phyloP scores from a whole-genome alignment of 306 rosid species.

The Acacia confusa region DNA sequence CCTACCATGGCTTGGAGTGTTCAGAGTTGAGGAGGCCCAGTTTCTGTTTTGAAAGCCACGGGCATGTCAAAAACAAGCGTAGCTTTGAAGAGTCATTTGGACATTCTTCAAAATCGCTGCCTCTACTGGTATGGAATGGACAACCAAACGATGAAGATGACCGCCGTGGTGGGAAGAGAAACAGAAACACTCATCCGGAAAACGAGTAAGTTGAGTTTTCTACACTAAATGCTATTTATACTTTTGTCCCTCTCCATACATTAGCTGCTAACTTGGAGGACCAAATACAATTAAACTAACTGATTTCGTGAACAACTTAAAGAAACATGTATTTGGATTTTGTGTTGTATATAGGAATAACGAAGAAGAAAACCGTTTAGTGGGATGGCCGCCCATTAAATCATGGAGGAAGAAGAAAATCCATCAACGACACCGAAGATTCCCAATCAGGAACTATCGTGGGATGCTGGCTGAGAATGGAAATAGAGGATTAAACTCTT shows the following conservation, averaged over 20 bases:
- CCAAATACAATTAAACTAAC: not conserved
- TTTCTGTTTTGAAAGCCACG: constrained; percentile 29
- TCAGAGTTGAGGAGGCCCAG: constrained; percentile 25
- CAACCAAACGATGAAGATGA: constrained; percentile 73
- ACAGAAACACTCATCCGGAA: constrained; percentile 33
- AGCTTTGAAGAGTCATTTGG: constrained; percentile 59
- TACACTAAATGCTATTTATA: not conserved
- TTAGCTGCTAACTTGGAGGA: too few species aligned
- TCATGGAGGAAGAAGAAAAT: constrained; percentile 67
- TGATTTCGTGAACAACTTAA: not conserved
- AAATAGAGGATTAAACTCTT: constrained; percentile 41
- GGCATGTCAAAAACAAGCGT: constrained; percentile 52
- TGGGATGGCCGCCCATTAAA: constrained; percentile 95
- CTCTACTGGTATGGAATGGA: constrained; percentile 65
- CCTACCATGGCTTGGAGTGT: constrained; percentile 14
- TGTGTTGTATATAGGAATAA: constrained; percentile 27
- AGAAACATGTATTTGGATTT: not conserved
- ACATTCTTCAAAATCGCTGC: constrained; percentile 30
- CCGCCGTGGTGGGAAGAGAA: constrained; percentile 35
- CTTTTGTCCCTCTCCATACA: not conserved
- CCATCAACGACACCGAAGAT: constrained; percentile 17
- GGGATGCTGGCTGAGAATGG: constrained; percentile 32
- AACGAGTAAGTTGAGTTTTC: constrained; percentile 49
- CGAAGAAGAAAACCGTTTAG: constrained; percentile 43
- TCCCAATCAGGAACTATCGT: constrained; percentile 27